A percentile compares a stretch with the other conserved stretches of the same genome.
Conservation (phyloP, 2,329 filamentous ascomycete genomes). For the Phaeophleospora eucalypticola region DNA sequence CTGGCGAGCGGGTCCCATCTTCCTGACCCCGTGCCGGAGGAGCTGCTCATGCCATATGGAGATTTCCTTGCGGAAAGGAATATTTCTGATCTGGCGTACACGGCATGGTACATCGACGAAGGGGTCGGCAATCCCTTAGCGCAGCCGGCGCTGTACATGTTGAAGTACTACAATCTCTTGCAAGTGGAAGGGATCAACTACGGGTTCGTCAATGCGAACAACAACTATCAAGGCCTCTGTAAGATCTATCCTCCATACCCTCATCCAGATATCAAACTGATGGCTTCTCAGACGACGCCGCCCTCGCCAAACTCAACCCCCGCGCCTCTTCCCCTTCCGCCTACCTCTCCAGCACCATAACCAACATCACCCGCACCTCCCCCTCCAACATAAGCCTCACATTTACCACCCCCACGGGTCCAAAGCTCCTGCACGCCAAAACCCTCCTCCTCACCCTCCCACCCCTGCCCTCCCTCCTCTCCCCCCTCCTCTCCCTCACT, state of each 20-base stretch:
- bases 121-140: constrained; percentile 45
- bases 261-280: too few species aligned
- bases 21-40: constrained; percentile 41
- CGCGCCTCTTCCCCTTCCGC: too few species aligned
- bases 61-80: constrained; percentile 48
- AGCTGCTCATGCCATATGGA: constrained; percentile 46
- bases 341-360: too few species aligned
- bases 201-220: background rate
- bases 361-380: background rate
- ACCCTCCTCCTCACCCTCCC: constrained; percentile 44
- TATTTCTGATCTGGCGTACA: constrained; percentile 41
- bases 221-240: background rate
- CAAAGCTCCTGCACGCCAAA: constrained; percentile 35
- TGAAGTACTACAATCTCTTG: constrained; percentile 33
- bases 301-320: background rate
- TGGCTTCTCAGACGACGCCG: background rate
- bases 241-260: background rate
- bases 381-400: too few species aligned
- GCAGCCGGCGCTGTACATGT: constrained; percentile 44
- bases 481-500: constrained; percentile 35
- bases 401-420: constrained; percentile 31
- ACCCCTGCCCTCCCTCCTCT: constrained; percentile 35
- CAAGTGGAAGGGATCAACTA: background rate
- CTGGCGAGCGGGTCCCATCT: constrained; percentile 42
- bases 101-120: constrained; percentile 41